Evolutionary conservation across 306 rosid genomes (phyloP), one percentile per base, ranked within the genome.

Genomic region (Quercus variabilis): DNA sequence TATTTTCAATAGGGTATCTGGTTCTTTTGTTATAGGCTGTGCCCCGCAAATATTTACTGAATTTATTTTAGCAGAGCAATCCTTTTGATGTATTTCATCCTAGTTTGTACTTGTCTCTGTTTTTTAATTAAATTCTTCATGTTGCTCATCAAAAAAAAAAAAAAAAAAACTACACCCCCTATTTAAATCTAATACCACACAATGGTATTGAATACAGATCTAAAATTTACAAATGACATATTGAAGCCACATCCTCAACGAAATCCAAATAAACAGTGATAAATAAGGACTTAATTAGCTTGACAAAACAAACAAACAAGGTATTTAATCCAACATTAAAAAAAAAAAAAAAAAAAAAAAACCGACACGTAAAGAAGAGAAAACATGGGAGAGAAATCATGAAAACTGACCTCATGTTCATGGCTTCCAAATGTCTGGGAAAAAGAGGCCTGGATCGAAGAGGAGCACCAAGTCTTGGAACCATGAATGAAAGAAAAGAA

Each of bases 401-500:
- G 7, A 80, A 69, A 76, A 77, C 92, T 86, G 60, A 89, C 97
- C 81, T 89, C 94, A 91, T 91, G 86, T 81, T 89, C 94, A 91
- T 89, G 86, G 84, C 80, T 86, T 73, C 75, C 74, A 87, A 83
- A 75, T 30, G 75, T 69, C 58, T 67, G 78, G 43, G 70, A 71
- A 83, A 11, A 23, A 63, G 59, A 79, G 86, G 65, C 71, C 80
- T 82, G 74, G 85, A 85, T 49, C 78, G 86, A 78, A 65, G 76
- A 73, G 67, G 26, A 81, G 82, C 49, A 20, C 68, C 76, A 35
- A 75, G 76, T 65, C 63, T 64, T 73, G 67, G 28, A 38, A 80
- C 79, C 93, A 85, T 89, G n/a, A 64, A 56, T 52, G 17, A 49
- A 49, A 3, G 54, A 49, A 43, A 38, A 25, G 69, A 75, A 52